These are phyloP conservation scores for Nakazawaea siamensis DNA, from an alignment of 805 yeast genomes.

Conservation along the genomic window DNA sequence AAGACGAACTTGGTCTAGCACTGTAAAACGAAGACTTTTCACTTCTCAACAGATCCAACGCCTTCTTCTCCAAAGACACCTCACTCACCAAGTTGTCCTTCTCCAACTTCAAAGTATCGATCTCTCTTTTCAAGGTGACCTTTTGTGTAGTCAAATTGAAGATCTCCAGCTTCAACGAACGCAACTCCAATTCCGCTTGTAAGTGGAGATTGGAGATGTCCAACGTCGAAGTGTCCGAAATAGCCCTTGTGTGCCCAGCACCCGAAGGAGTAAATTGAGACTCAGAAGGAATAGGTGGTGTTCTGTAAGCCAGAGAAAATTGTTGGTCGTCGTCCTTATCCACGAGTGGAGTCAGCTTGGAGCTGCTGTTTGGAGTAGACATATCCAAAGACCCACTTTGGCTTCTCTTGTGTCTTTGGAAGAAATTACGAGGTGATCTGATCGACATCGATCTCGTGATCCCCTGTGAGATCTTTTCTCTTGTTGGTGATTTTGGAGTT, in stretches of 20 bases:
- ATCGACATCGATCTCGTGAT: slow-evolving; percentile 18
- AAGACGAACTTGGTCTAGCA: slow-evolving; percentile 3
- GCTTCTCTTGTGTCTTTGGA: slow-evolving; percentile 21
- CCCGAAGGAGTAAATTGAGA: slow-evolving; percentile 10
- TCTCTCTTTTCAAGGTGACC: slow-evolving; percentile 37
- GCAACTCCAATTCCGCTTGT: slow-evolving; percentile 30
- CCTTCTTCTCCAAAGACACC: slow-evolving; percentile 20
- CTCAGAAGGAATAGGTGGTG: slow-evolving; percentile 35
- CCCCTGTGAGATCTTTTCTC: slow-evolving; percentile 15
- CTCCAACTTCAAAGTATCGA: slow-evolving; percentile 38
- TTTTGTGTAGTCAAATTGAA: slow-evolving; percentile 30
- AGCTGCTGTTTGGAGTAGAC: slow-evolving; percentile 4
- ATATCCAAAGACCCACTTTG: slow-evolving; percentile 13
- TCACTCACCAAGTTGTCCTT: slow-evolving; percentile 41
- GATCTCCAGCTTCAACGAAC: slow-evolving; percentile 30
- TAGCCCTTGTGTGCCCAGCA: slow-evolving; percentile 28
- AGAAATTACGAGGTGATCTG: slow-evolving; percentile 16
- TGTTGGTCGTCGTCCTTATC: slow-evolving; percentile 12
- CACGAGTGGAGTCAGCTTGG: background rate
- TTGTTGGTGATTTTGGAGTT: slow-evolving; percentile 11
- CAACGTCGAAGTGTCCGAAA: slow-evolving; percentile 34
- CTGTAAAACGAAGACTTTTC: slow-evolving; percentile 3
- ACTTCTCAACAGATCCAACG: slow-evolving; percentile 12
- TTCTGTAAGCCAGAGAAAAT: slow-evolving; percentile 25
- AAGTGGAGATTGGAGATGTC: slow-evolving; percentile 22